Percentiles rank a stretch among this genome's conserved stretches.
These are phyloP conservation scores for Aurantiochytrium sp. DNA, from an alignment of 108 stramenopile species.

Conservation along the genomic window DNA sequence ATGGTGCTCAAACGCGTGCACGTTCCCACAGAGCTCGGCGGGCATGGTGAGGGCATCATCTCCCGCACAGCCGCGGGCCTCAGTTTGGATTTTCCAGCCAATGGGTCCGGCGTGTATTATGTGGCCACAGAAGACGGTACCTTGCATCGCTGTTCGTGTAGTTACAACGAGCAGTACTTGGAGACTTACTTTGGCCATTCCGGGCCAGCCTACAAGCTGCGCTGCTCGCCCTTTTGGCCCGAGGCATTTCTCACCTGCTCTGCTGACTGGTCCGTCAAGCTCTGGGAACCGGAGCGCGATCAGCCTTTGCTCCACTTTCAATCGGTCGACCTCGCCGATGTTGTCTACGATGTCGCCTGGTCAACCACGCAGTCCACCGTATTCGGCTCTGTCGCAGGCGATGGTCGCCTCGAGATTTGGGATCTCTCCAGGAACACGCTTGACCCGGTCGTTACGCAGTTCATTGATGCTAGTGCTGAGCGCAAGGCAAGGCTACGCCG, in stretches of 20 bases:
- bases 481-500: not conserved
- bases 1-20: slow-evolving; percentile 48
- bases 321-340: slow-evolving; percentile 27
- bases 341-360: slow-evolving; percentile 57
- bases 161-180: slow-evolving; percentile 58
- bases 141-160: slow-evolving; percentile 45
- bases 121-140: slow-evolving; percentile 53
- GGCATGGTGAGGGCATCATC: slow-evolving; percentile 41
- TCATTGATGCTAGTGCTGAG: not conserved
- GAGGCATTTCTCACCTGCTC: slow-evolving; percentile 41
- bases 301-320: slow-evolving; percentile 28
- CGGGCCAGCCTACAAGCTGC: slow-evolving; percentile 54
- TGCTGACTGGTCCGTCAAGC: slow-evolving; percentile 54
- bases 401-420: slow-evolving; percentile 53
- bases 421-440: slow-evolving; percentile 32
- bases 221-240: slow-evolving; percentile 40
- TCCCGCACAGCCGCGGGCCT: slow-evolving; percentile 43
- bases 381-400: slow-evolving; percentile 48
- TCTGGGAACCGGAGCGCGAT: slow-evolving; percentile 19
- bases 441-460: slow-evolving; percentile 32
- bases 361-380: slow-evolving; percentile 36
- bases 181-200: slow-evolving; percentile 45
- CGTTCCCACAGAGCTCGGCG: not conserved
- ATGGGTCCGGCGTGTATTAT: slow-evolving; percentile 40
- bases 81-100: slow-evolving; percentile 44